A percentile compares a stretch with the other conserved stretches of the same genome.
Evolutionary conservation across 2,329 filamentous ascomycete species (phyloP).

Genomic region (Coniella lustricola): DNA sequence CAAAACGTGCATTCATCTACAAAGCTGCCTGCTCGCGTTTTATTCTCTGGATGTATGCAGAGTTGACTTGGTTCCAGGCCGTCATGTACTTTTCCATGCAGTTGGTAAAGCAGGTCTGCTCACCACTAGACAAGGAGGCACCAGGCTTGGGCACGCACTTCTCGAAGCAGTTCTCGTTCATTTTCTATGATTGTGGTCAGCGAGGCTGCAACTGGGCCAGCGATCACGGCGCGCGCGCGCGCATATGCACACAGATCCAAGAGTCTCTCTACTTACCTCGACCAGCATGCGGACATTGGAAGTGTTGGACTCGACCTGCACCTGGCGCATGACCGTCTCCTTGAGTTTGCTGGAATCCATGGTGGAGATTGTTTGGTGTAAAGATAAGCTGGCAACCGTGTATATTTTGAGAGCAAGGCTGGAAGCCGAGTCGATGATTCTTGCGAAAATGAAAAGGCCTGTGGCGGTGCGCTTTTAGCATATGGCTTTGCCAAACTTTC

Average conservation of each 20-base stretch:
- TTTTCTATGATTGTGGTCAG: conserved; percentile 46
- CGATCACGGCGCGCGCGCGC: not conserved
- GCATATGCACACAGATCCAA: too few relatives aligned
- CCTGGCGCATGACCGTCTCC: conserved; percentile 57
- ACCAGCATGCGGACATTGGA: conserved; percentile 65
- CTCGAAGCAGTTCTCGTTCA: conserved; percentile 76
- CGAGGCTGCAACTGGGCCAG: not conserved
- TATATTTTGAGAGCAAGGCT: not conserved
- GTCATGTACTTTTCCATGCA: conserved; percentile 85
- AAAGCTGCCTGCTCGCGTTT: conserved; percentile 43
- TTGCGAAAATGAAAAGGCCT: conserved; percentile 14
- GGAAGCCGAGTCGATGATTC: conserved; percentile 8
- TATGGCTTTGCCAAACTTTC: not conserved
- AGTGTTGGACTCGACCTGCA: conserved; percentile 57
- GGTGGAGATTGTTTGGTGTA: conserved; percentile 11
- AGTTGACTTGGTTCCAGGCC: conserved; percentile 69
- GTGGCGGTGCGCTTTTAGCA: conserved; percentile 9
- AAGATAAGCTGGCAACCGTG: too few relatives aligned
- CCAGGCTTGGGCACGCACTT: conserved; percentile 68
- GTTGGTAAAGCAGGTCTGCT: conserved; percentile 63
- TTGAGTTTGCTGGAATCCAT: conserved; percentile 53
- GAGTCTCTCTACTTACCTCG: conserved; percentile 42
- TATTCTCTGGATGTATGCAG: conserved; percentile 57
- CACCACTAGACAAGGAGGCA: conserved; percentile 56
- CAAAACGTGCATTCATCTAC: conserved; percentile 20